Evolutionary conservation across 306 rosid species (phyloP).

Genomic region (Rosa persica): DNA sequence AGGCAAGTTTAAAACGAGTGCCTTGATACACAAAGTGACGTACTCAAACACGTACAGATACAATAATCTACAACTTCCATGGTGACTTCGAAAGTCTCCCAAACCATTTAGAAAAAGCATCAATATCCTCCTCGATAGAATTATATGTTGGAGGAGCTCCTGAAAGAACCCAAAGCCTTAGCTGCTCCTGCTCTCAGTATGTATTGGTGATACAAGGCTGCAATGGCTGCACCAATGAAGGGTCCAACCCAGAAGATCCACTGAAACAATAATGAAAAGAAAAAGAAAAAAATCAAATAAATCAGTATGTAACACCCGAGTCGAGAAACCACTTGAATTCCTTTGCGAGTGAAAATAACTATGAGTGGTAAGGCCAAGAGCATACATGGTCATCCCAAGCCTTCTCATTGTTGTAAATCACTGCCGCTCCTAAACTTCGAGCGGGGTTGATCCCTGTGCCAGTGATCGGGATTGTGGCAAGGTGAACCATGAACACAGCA

Average conservation of each 20-base stretch:
- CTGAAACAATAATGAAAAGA: slow-evolving; percentile 2
- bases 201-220: slow-evolving; percentile 42
- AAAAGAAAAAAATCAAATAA: no score
- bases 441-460: slow-evolving; percentile 56
- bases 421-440: slow-evolving; percentile 48
- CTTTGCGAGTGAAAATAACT: background rate
- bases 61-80: slow-evolving; percentile 6
- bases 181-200: slow-evolving; percentile 43
- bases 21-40: background rate
- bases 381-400: slow-evolving; percentile 43
- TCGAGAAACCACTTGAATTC: background rate
- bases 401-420: slow-evolving; percentile 23
- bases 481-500: slow-evolving; percentile 49
- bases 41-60: background rate
- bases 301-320: no score
- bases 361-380: background rate
- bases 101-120: background rate
- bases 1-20: slow-evolving; percentile 28
- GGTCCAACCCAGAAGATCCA: slow-evolving; percentile 49
- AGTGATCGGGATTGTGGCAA: slow-evolving; percentile 50
- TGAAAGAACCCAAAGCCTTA: slow-evolving; percentile 45
- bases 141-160: slow-evolving; percentile 30
- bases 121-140: background rate
- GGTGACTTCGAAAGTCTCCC: background rate
- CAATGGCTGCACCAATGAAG: slow-evolving; percentile 48